Percentiles rank a stretch among this genome's conserved stretches.
phyloP scores from a whole-genome alignment of 2,329 filamentous ascomycete species.

The Fusarium veterinarium region DNA sequence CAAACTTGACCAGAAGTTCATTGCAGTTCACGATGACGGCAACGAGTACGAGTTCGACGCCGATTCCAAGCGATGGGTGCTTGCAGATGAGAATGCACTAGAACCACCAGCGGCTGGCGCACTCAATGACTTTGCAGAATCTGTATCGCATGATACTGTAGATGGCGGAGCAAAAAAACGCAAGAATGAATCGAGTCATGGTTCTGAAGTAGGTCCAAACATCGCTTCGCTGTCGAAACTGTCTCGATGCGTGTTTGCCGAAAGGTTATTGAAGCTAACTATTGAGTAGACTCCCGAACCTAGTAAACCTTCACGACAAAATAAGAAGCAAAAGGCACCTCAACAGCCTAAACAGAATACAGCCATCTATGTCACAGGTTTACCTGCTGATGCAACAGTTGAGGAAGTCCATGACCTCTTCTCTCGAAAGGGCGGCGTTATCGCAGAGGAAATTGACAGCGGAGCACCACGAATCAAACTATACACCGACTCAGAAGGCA shows the following conservation, averaged over 20 bases:
- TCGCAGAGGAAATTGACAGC: slow-evolving; percentile 93
- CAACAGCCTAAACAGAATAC: slow-evolving; percentile 77
- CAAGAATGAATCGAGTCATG: slow-evolving; percentile 53
- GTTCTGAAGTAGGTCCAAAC: slow-evolving; percentile 56
- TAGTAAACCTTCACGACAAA: slow-evolving; percentile 54
- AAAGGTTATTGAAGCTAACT: slow-evolving; percentile 17
- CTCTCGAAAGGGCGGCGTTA: slow-evolving; percentile 85
- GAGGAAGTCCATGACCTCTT: slow-evolving; percentile 88
- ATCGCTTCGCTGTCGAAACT: background rate
- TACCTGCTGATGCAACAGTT: slow-evolving; percentile 81
- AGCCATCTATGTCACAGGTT: slow-evolving; percentile 89
- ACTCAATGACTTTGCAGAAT: slow-evolving; percentile 50
- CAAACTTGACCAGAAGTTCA: slow-evolving; percentile 82
- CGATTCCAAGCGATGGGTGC: slow-evolving; percentile 79
- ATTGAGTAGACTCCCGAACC: slow-evolving; percentile 37
- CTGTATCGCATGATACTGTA: slow-evolving; percentile 38
- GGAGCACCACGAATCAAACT: slow-evolving; percentile 91
- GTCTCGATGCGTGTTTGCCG: background rate
- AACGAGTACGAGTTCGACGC: slow-evolving; percentile 86
- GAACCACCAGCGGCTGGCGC: slow-evolving; percentile 55
- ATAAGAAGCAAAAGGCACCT: slow-evolving; percentile 61
- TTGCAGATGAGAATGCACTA: slow-evolving; percentile 61
- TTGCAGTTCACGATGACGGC: slow-evolving; percentile 86
- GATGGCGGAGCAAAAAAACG: slow-evolving; percentile 53
- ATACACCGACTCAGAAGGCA: slow-evolving; percentile 83